Conservation (phyloP, 2,329 filamentous ascomycete species). For the Sarocladium brachiariae region DNA sequence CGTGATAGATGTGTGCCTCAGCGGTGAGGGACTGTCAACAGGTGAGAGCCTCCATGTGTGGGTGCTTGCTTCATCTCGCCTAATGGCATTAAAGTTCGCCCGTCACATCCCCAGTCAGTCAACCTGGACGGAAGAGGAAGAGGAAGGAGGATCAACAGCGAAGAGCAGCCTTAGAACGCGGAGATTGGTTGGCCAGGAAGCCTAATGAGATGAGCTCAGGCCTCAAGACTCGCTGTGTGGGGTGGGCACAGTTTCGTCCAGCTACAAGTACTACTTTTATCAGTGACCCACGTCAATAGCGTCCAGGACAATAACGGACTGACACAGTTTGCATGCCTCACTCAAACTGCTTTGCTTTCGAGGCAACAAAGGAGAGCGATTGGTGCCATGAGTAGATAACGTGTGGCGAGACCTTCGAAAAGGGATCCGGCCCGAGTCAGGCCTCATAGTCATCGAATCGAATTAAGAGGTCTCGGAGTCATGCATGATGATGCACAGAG, state of each 20-base stretch:
- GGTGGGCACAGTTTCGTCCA: not conserved
- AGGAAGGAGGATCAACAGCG: not conserved
- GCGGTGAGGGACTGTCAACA: no score
- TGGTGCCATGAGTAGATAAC: no score
- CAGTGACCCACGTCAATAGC: slow-evolving; percentile 3
- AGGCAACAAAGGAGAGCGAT: no score
- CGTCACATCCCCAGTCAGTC: not conserved
- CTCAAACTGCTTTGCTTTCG: not conserved
- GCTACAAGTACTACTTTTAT: not conserved
- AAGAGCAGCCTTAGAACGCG: not conserved
- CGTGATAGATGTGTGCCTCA: not conserved
- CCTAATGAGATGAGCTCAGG: not conserved
- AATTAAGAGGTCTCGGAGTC: not conserved
- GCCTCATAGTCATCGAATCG: no score
- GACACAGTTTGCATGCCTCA: not conserved
- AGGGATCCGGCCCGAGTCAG: not conserved
- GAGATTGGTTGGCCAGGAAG: slow-evolving; percentile 2
- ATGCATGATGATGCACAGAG: not conserved
- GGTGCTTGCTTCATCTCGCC: slow-evolving; percentile 3
- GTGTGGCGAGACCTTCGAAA: no score
- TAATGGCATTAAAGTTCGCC: not conserved
- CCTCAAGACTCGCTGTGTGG: not conserved
- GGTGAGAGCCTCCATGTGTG: not conserved
- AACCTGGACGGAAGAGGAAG: not conserved
- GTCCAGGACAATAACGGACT: not conserved